Conservation (phyloP, 352 stramenopile genomes). For the Halophytophthora batemanensis region DNA sequence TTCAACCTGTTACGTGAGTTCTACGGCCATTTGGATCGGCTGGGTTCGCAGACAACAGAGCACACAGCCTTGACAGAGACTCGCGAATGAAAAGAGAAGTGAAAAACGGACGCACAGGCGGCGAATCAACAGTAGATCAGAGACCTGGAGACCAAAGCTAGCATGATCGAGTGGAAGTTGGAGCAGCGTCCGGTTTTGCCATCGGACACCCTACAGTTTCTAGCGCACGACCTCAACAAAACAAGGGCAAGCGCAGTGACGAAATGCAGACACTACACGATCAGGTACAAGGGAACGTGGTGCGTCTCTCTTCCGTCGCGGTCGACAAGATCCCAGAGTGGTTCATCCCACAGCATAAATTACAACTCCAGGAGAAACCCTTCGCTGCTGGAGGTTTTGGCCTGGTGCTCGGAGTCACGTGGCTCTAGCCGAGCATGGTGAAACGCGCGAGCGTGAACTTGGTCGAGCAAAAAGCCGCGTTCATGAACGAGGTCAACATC, state of each 20-base stretch:
- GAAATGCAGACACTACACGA: slow-evolving; percentile 1
- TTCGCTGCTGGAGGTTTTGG: slow-evolving; percentile 13
- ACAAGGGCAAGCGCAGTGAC: slow-evolving; percentile 8
- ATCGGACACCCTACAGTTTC: slow-evolving; percentile 4
- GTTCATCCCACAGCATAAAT: slow-evolving; percentile 24
- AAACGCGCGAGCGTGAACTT: slow-evolving; percentile 11
- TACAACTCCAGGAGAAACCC: slow-evolving; percentile 9
- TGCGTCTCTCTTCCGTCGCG: slow-evolving; percentile 9
- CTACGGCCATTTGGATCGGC: slow-evolving; percentile 4
- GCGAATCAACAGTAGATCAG: slow-evolving; percentile 5
- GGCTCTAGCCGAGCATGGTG: slow-evolving; percentile 7
- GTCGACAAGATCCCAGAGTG: slow-evolving; percentile 12
- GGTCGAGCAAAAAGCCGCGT: neutral
- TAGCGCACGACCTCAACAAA: slow-evolving; percentile 8
- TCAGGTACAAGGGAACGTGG: slow-evolving; percentile 4
- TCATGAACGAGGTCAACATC: slow-evolving; percentile 61
- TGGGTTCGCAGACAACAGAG: neutral
- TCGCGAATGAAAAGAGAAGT: slow-evolving; percentile 3
- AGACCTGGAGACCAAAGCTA: slow-evolving; percentile 8
- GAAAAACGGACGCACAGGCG: neutral
- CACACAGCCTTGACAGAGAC: neutral
- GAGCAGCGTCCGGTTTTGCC: slow-evolving; percentile 4
- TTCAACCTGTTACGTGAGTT: slow-evolving; percentile 1
- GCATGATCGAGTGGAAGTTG: slow-evolving; percentile 4
- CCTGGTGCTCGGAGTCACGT: slow-evolving; percentile 11